Base-by-base conservation (phyloP, 2,329 filamentous ascomycete species). In the Fusarium tuaranense region DNA sequence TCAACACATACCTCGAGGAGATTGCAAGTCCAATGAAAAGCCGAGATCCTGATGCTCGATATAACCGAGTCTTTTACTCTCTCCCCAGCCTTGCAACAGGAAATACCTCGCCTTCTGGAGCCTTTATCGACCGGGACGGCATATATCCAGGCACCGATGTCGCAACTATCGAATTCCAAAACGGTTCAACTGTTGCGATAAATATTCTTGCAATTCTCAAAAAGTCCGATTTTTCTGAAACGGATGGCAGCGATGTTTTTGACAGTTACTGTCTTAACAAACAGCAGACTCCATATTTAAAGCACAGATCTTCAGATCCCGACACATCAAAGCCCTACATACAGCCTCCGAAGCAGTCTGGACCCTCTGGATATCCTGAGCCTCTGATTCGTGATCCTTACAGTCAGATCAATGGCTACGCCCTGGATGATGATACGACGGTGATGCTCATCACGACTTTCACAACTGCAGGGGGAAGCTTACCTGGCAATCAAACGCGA, bases 21-120 rank as follows among this genome's bases (percentile, higher is more conserved):
- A 25, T 64, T 6, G 36, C 60, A 14, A 25, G 25, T 9, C 22
- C 57, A 9, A 20, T 18, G 18, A 32, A 13, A 4, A 13, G 5
- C 9, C 65, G 63, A 5, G 65, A 68, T 4, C 65, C 65, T 0
- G 65, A 68, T 59, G 60, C 65, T 6, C 38, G 60, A 7, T 64
- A 64, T 32, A 68, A 68, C 22, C 22, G 10, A 7, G 7, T 68
- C 18, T 68, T 68, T 14, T 51, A 51, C 13, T 58, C 60, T 16
- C 38, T 48, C 14, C 18, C n/a, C 22, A 39, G 22, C 18, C 12
- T 60, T 2, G 57, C 57, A 39, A 27, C 36, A 1, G 57, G 57
- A 1, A 39, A 38, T 5, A n/a, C 18, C 16, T 39, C 25, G 5
- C 57, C 57, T 2, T 41, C 36, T 27, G 57, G 57, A 3, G 36